These are phyloP conservation scores for Curvularia lunata DNA, from an alignment of 2,329 filamentous ascomycete genomes.

Conservation along the genomic window DNA sequence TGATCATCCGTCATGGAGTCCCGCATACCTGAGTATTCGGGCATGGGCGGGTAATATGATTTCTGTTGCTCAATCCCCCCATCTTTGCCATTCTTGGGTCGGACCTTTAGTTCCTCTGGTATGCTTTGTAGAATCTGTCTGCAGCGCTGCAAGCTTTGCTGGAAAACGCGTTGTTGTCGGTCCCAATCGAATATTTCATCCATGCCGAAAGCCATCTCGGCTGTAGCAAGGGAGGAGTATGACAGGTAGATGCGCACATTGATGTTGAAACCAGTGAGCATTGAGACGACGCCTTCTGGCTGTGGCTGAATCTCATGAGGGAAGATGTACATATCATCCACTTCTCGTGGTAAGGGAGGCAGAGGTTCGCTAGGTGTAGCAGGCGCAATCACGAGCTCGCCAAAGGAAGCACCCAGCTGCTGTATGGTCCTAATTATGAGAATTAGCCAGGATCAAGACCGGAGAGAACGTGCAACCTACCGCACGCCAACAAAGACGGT, in stretches of 20 bases:
- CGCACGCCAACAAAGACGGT: conserved; percentile 76
- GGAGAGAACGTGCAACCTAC: conserved; percentile 48
- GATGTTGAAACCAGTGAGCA: conserved; percentile 80
- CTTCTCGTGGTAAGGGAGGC: conserved; percentile 78
- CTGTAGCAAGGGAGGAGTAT: conserved; percentile 78
- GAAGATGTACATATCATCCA: conserved; percentile 83
- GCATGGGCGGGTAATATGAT: conserved; percentile 48
- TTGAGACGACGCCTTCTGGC: conserved; percentile 69
- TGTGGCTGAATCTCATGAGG: conserved; percentile 73
- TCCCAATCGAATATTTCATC: conserved; percentile 77
- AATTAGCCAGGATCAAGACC: conserved; percentile 13
- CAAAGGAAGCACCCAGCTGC: conserved; percentile 74
- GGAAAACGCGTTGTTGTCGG: conserved; percentile 75
- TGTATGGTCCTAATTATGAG: conserved; percentile 67
- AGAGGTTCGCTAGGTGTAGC: conserved; percentile 77
- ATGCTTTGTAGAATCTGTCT: conserved; percentile 72
- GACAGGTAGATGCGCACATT: conserved; percentile 80
- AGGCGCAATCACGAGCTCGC: conserved; percentile 76
- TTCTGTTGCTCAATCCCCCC: conserved; percentile 34
- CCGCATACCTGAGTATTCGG: conserved; percentile 41
- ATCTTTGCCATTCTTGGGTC: conserved; percentile 50
- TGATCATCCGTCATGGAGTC: conserved; percentile 34
- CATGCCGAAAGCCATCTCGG: conserved; percentile 82
- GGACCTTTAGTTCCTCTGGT: conserved; percentile 71
- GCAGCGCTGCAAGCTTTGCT: conserved; percentile 71